A percentile compares a stretch with the other conserved stretches of the same genome.
Conservation (phyloP, 371 early-diverging fungal genomes). For the Mortierella sp. region DNA sequence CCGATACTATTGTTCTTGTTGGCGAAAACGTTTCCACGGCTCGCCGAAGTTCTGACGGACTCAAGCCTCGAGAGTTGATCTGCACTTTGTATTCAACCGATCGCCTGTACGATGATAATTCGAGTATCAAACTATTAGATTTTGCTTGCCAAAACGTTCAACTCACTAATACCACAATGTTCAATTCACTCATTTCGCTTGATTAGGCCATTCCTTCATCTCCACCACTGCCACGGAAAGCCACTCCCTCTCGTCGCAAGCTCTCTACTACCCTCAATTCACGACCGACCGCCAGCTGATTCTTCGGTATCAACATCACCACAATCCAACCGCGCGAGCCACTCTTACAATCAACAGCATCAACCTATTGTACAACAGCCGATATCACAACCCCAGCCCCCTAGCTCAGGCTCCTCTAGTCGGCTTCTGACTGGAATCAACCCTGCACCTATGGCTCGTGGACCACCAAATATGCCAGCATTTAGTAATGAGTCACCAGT, state of each 20-base stretch:
- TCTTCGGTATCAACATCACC: background rate
- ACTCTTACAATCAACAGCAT: slow-evolving; percentile 4
- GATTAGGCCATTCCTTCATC: slow-evolving; percentile 38
- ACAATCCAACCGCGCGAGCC: background rate
- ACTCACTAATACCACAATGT: background rate
- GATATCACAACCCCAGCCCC: background rate
- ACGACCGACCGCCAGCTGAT: background rate
- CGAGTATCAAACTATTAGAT: background rate
- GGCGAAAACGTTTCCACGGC: slow-evolving; percentile 49
- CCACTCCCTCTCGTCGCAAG: slow-evolving; percentile 18
- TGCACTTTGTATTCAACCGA: slow-evolving; percentile 27
- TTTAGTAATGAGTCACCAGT: slow-evolving; percentile 14
- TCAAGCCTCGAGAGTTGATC: slow-evolving; percentile 46
- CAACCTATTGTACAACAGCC: slow-evolving; percentile 10
- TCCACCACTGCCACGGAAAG: slow-evolving; percentile 47
- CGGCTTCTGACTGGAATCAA: slow-evolving; percentile 26
- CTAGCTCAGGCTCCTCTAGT: background rate
- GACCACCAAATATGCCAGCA: slow-evolving; percentile 4
- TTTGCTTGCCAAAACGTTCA: background rate
- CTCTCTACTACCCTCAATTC: slow-evolving; percentile 18
- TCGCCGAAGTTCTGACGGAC: slow-evolving; percentile 34
- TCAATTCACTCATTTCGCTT: background rate
- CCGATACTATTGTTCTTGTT: slow-evolving; percentile 80
- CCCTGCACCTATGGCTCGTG: slow-evolving; percentile 23
- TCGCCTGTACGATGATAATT: slow-evolving; percentile 24